Evolutionary conservation across 2,329 filamentous ascomycete genomes (phyloP), one percentile per base, ranked within the genome.

Genomic region (Colletotrichum theobromicola): DNA sequence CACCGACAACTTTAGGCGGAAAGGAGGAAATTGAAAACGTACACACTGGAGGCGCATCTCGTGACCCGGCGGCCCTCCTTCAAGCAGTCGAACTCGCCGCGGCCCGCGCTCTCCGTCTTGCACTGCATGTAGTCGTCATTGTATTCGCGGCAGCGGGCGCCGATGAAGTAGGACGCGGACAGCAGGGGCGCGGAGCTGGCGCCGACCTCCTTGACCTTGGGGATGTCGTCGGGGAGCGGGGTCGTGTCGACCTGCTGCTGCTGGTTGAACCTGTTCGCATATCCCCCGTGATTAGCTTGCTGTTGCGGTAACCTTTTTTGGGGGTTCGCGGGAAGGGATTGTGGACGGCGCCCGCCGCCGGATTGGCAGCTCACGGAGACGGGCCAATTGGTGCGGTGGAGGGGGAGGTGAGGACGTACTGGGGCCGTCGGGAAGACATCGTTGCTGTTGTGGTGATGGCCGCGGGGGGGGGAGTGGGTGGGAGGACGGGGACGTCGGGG

Each of bases 91-190:
- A 97, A 86, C 89, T 99, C 97, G 84, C 95, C 97, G 85, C 91
- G 92, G 81, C 97, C 97, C 77, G 94, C 93, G 81, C 95, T 93
- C 87, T 98, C 95, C 79, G 92, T 94, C 93, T 99, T 99, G 94
- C 97, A 99, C 89, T 98, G 94, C 96, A 99, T 99, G 88, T 94
- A 99, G 87, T 99, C 97, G 89, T 99, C 97, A 87, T 98, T 98
- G 90, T 96, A 99, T 72, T 94, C 89, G 84, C 91, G 94, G 93
- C 97, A 99, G 83, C 96, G 93, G 79, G 95, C 96, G 77, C 97
- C 97, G 83, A 99, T 99, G 86, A 98, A 99, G 90, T 94, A 99
- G 67, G 95, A 93, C 35, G 97, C 97, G 78, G 95, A 98, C 75
- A 98, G 89, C 58, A 99, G 91, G 70, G 97, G 97, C 50, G 96